A percentile compares a stretch with the other conserved stretches of the same genome.
Conservation (phyloP, 192 early-diverging fungal genomes). For the Coemansia sp. region DNA sequence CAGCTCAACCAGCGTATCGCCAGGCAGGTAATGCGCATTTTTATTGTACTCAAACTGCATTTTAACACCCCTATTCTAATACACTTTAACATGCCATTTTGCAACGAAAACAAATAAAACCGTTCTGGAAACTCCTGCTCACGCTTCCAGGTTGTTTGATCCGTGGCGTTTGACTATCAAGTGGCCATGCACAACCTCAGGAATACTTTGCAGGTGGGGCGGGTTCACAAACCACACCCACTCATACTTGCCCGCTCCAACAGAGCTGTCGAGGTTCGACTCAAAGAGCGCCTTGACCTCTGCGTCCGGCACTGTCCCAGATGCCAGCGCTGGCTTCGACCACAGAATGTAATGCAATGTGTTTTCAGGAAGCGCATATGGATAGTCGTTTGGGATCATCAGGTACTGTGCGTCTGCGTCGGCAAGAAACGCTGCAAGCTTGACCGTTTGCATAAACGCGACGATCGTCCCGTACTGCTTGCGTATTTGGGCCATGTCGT, state of each 20-base stretch:
- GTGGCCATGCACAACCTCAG: constrained; percentile 45
- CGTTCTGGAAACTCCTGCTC: not conserved
- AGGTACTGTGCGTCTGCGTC: constrained; percentile 22
- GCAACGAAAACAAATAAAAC: too few relatives aligned
- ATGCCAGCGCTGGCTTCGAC: constrained; percentile 40
- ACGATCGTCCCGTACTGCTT: constrained; percentile 35
- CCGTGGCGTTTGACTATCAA: constrained; percentile 18
- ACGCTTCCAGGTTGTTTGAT: constrained; percentile 8
- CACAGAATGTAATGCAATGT: constrained; percentile 43
- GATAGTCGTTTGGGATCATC: constrained; percentile 54
- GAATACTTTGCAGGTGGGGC: constrained; percentile 51
- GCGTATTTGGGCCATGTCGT: constrained; percentile 31
- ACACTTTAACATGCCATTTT: not conserved
- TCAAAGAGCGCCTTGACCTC: constrained; percentile 19
- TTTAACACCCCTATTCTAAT: not conserved
- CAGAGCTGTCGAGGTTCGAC: constrained; percentile 16
- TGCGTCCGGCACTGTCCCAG: constrained; percentile 23
- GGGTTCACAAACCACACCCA: constrained; percentile 56
- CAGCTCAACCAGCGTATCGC: constrained; percentile 5
- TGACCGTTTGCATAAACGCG: constrained; percentile 27
- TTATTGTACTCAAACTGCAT: not conserved
- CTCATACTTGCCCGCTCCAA: constrained; percentile 34
- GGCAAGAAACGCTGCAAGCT: constrained; percentile 36
- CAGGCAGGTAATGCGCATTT: not conserved
- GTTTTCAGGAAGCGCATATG: constrained; percentile 39